phyloP scores from a whole-genome alignment of 371 early-diverging fungal species.

The Mortierella sp. region DNA sequence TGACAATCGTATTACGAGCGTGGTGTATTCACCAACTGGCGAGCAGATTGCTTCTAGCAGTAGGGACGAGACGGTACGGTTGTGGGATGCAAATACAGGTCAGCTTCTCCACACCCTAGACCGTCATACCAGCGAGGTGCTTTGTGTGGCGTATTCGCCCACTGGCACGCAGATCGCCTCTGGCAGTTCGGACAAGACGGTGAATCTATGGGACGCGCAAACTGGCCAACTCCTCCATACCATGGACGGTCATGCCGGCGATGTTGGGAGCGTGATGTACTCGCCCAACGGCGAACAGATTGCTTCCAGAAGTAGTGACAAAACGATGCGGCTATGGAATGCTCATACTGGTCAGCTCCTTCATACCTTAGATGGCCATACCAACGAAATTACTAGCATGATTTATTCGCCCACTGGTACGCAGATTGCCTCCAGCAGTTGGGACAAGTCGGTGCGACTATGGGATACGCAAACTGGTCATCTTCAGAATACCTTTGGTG shows the following conservation, averaged over 20 bases:
- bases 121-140: not conserved
- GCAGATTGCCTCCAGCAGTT: not conserved
- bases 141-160: not conserved
- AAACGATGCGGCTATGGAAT: not conserved
- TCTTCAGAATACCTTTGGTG: not conserved
- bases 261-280: not conserved
- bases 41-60: not conserved
- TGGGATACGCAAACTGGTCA: not conserved
- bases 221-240: not conserved
- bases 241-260: not conserved
- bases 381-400: not conserved
- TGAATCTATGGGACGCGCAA: not conserved
- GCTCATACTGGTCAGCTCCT: not conserved
- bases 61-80: not conserved
- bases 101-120: not conserved
- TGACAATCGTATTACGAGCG: not conserved
- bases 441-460: not conserved
- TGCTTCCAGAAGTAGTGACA: not conserved
- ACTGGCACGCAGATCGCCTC: not conserved
- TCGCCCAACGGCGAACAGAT: not conserved
- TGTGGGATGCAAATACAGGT: not conserved
- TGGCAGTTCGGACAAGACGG: too few relatives aligned
- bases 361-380: not conserved
- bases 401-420: not conserved
- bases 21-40: not conserved